phyloP scores from a whole-genome alignment of 2,329 filamentous ascomycete genomes.

The Ophiostoma fasciatum region DNA sequence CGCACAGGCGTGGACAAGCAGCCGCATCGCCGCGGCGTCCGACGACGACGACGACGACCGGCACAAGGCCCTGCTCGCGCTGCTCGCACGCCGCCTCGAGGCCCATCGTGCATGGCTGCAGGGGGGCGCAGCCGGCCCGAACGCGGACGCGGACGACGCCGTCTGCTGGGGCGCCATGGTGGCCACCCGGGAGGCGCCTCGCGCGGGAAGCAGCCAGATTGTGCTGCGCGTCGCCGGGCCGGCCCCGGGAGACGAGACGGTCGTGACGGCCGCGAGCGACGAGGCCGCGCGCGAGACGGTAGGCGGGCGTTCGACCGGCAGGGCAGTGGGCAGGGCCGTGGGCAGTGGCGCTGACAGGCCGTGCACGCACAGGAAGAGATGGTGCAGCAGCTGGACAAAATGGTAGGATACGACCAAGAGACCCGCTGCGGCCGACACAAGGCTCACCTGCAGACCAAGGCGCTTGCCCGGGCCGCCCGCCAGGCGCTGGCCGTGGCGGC shows the following conservation, averaged over 20 bases:
- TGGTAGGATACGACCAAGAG: constrained; percentile 3
- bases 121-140: not conserved
- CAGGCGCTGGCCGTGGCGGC: constrained; percentile 1
- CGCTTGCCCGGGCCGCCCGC: constrained; percentile 1
- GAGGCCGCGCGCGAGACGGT: not conserved
- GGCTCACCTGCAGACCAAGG: constrained; percentile 1
- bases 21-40: not conserved
- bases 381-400: constrained; percentile 2
- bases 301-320: too few species aligned
- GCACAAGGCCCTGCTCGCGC: not conserved
- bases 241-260: not conserved
- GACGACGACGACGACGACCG: not conserved
- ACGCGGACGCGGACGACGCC: not conserved
- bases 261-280: not conserved
- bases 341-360: too few species aligned
- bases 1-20: not conserved
- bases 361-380: not conserved
- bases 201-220: not conserved
- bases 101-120: constrained; percentile 1
- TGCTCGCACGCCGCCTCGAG: not conserved
- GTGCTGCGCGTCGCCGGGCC: not conserved
- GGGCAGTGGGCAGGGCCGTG: too few species aligned
- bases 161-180: constrained; percentile 4
- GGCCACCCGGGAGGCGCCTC: not conserved
- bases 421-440: too few species aligned